Evolutionary conservation across 768 basidiomycete species (phyloP).

Genomic region (Trametopsis cervina): DNA sequence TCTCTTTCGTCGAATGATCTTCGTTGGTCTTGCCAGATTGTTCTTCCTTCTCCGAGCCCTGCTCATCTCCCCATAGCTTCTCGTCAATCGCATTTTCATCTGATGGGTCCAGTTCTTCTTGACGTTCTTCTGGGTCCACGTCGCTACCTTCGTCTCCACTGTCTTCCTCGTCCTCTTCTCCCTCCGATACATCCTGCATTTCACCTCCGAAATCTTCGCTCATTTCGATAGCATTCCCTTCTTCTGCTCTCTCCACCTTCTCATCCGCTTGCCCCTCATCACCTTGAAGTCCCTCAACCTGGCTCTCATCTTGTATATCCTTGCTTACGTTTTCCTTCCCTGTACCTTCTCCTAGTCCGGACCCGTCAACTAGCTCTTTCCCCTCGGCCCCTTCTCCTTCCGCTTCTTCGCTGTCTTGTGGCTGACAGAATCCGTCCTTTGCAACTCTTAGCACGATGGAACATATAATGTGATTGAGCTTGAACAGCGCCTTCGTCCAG

Average conservation of each 20-base stretch:
- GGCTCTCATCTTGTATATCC: slow-evolving; percentile 93
- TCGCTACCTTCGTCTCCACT: slow-evolving; percentile 47
- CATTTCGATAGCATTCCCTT: slow-evolving; percentile 87
- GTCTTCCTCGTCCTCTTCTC: slow-evolving; percentile 38
- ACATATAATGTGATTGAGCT: slow-evolving; percentile 73
- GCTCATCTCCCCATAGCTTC: slow-evolving; percentile 93
- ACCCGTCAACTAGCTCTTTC: slow-evolving; percentile 50
- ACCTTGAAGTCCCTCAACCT: slow-evolving; percentile 87
- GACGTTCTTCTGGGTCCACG: slow-evolving; percentile 71
- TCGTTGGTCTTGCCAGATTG: slow-evolving; percentile 54
- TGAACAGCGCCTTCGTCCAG: slow-evolving; percentile 78
- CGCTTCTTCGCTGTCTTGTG: slow-evolving; percentile 50
- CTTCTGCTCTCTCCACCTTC: slow-evolving; percentile 40
- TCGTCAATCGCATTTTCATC: slow-evolving; percentile 89
- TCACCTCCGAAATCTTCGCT: slow-evolving; percentile 82
- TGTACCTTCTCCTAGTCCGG: slow-evolving; percentile 83
- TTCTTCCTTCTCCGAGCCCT: slow-evolving; percentile 44
- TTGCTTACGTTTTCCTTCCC: slow-evolving; percentile 87
- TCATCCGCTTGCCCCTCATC: slow-evolving; percentile 42
- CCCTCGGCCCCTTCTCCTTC: slow-evolving; percentile 43
- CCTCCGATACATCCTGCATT: slow-evolving; percentile 76
- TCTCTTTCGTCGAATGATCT: slow-evolving; percentile 49
- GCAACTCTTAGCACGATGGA: slow-evolving; percentile 68
- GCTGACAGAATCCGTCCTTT: slow-evolving; percentile 89
- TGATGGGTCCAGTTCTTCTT: slow-evolving; percentile 73